Evolutionary conservation across 2,329 filamentous ascomycete species (phyloP), one percentile per base, ranked within the genome.

Genomic region (Aspergillus sp.): DNA sequence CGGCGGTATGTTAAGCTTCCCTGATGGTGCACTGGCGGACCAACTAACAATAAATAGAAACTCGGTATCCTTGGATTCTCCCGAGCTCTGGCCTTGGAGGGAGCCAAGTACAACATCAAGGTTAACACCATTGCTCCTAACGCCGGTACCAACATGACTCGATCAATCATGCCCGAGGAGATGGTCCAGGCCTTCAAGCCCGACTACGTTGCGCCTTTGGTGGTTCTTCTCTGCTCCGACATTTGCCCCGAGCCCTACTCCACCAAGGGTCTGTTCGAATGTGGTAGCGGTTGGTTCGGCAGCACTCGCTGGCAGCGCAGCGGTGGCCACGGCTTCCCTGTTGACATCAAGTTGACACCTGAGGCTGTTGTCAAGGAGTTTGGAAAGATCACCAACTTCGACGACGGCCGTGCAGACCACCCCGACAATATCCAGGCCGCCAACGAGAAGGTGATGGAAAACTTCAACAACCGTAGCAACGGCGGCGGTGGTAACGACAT

Each of bases 121-220:
- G 91, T 96, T 76, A 99, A 99, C 84, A 96, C 93, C 57, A 97
- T 99, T 70, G 95, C 95, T 22, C 95, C 95, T 66, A 99, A 98
- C 71, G 95, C 95, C 39, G 95, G 95, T 67, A 99, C 95, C 44
- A 87, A 89, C 72, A 95, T 99, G 90, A 99, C 95, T 55, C 85
- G 88, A 66, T 93, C 90, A 50, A 90, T 99, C 74, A 85, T 99
- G 82, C 95, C 95, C 30, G 92, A 96, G 78, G 95, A 99, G 81
- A 87, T 98, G 80, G 93, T 99, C 17, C 93, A 98, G 81, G 93
- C 95, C 45, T 96, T 99, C 84, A 99, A 98, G 87, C 95, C 95
- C 59, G 93, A 98, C 73, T 98, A 96, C 78, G 93, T 99, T 75
- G 95, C 95, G 53, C 95, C 95, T 60, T 80, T 98, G 38, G 93